phyloP scores from a whole-genome alignment of 306 rosid species.

The Sicyos edulis region DNA sequence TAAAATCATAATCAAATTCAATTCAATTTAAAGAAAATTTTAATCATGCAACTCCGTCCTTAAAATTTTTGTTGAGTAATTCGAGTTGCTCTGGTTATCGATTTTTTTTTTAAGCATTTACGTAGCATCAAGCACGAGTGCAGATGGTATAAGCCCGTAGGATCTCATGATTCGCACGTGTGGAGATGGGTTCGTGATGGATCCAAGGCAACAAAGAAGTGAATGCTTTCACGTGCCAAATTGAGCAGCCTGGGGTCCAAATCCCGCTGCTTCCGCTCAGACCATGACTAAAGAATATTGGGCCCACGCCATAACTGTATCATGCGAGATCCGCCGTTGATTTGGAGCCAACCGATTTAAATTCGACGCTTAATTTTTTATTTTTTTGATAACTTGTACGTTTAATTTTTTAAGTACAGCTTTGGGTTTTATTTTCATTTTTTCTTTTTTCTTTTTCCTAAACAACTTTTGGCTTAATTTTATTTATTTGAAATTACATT shows the following conservation, averaged over 20 bases:
- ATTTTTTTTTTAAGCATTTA: too few species aligned
- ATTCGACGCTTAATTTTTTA: not conserved
- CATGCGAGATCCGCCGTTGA: not conserved
- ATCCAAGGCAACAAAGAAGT: constrained; percentile 8
- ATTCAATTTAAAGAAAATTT: too few species aligned
- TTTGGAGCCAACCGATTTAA: not conserved
- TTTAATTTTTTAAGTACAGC: too few species aligned
- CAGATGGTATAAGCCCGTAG: not conserved
- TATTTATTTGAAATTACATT: too few species aligned
- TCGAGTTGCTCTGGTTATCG: too few species aligned
- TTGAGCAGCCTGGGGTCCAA: not conserved
- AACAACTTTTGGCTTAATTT: too few species aligned
- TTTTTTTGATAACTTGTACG: too few species aligned
- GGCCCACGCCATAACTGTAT: too few species aligned
- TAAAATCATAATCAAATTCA: too few species aligned
- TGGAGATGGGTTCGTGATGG: not conserved
- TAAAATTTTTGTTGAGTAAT: too few species aligned
- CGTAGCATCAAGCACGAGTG: not conserved
- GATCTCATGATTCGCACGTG: not conserved
- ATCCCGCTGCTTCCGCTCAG: constrained; percentile 20
- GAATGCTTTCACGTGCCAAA: constrained; percentile 28
- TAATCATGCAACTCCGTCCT: too few species aligned
- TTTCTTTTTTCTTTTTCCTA: too few species aligned
- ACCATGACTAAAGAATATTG: not conserved
- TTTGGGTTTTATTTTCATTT: not conserved